Base-by-base conservation (phyloP, 2,329 filamentous ascomycete species). In the Ascochyta lentis region DNA sequence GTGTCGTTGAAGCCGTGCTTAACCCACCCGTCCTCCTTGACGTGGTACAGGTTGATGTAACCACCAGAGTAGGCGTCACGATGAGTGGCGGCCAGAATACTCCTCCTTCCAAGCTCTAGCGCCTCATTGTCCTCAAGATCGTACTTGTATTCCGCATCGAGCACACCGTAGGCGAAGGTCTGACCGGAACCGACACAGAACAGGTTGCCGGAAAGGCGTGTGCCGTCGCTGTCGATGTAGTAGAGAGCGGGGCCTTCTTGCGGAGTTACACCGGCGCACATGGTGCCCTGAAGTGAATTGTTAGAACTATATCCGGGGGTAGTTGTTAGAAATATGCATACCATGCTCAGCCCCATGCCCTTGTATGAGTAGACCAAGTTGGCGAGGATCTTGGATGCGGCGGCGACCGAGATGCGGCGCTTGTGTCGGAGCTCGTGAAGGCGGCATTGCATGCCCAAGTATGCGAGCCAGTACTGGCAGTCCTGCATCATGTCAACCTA, bases 391-490 rank as follows among this genome's bases (percentile, higher is more conserved):
- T 99, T 99, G 75, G 90, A 96, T 49, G 95, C 95, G 42, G 95
- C 95, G 41, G 95, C 94, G 63, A 99, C 95, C 59, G 92, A 95
- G 82, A 99, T 99, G 76, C 95, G 92, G 78, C 92, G 92, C 85
- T 99, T 99, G 85, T 99, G 94, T 66, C 95, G 92, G 72, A 99
- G 93, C 83, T 99, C 95, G 83, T 99, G 94, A 64, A 99, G 90
- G 57, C 95, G 92, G 83, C 95, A 99, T 84, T 99, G 93, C 89
- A 98, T 96, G 72, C 94, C 95, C 65, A 99, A 86, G 84, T 96
- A 99, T 73, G 92, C 93, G 64, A 99, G 90, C 95, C 95, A 99
- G 86, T 97, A 98, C 87, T 98, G 95, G 80, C 95, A 99, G 81
- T 99, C 95, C 87, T 89, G 64, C 43, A 16, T 16, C 40, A 54